phyloP scores from a whole-genome alignment of 225 moss, liverwort and hornwort species.

The Ulota crispa region DNA sequence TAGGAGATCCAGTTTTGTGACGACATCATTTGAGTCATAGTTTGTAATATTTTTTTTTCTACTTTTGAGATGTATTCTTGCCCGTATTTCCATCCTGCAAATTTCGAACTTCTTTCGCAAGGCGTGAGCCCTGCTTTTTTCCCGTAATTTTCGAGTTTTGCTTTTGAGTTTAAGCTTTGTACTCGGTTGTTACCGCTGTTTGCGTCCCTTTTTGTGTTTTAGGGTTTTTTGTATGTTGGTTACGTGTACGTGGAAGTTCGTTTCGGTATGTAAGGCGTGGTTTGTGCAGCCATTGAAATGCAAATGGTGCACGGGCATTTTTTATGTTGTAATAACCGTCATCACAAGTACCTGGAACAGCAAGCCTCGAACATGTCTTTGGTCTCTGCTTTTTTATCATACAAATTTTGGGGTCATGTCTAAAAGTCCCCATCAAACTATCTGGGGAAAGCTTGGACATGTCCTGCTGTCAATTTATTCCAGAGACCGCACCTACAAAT shows the following conservation, averaged over 20 bases:
- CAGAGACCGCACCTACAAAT: no score
- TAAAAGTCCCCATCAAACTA: no score
- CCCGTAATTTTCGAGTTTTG: neutral
- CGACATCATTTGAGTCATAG: neutral
- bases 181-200: neutral
- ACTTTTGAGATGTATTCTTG: neutral
- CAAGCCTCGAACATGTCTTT: neutral
- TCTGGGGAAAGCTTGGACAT: no score
- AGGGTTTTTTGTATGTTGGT: neutral
- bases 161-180: neutral
- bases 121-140: neutral
- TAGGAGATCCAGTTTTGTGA: slow-evolving; percentile 15
- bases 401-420: no score
- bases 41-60: slow-evolving; percentile 3
- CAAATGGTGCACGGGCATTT: neutral
- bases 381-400: no score
- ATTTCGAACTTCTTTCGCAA: neutral
- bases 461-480: no score
- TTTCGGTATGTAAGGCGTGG: neutral
- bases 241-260: neutral
- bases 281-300: neutral
- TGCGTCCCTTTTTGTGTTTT: neutral
- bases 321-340: neutral
- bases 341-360: neutral
- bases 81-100: neutral